A percentile compares a stretch with the other conserved stretches of the same genome.
Conservation (phyloP, 1,139 yeast genomes). For the Candida gigantensis region DNA sequence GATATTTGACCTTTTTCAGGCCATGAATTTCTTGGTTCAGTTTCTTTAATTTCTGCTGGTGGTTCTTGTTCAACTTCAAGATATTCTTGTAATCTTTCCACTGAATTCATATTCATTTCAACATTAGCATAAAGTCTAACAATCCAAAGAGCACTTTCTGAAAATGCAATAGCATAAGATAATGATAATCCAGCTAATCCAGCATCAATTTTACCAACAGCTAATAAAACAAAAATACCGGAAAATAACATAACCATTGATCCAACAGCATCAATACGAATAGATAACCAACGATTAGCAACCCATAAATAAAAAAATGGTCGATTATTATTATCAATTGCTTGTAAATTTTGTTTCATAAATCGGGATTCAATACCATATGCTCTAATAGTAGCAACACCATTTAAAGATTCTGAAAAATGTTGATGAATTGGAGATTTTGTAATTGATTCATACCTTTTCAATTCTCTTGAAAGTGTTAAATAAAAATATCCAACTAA, state of each 20-base stretch:
- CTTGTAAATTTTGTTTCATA: slow-evolving; percentile 34
- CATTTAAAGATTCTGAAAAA: slow-evolving; percentile 47
- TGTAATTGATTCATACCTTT: slow-evolving; percentile 46
- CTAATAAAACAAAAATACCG: slow-evolving; percentile 43
- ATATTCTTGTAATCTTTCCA: slow-evolving; percentile 45
- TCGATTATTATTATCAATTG: slow-evolving; percentile 43
- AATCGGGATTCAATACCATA: slow-evolving; percentile 34
- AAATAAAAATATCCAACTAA: slow-evolving; percentile 44
- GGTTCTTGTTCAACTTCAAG: too few species aligned
- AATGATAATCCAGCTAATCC: slow-evolving; percentile 47
- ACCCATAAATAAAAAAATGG: slow-evolving; percentile 45
- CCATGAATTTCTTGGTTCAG: too few species aligned
- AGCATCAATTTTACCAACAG: slow-evolving; percentile 42
- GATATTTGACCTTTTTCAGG: too few species aligned
- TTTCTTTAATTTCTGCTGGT: too few species aligned
- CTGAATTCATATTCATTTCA: slow-evolving; percentile 50
- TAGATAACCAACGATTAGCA: slow-evolving; percentile 47
- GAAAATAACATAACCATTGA: slow-evolving; percentile 39
- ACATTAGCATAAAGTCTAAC: slow-evolving; percentile 47
- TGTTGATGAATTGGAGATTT: slow-evolving; percentile 48
- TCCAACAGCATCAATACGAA: slow-evolving; percentile 42
- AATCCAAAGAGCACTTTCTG: slow-evolving; percentile 43
- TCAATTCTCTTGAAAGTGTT: slow-evolving; percentile 46
- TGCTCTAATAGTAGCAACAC: slow-evolving; percentile 46
- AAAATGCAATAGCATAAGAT: slow-evolving; percentile 46